These are phyloP conservation scores for Lithospermum erythrorhizon DNA, from an alignment of 257 asterid species.

Conservation along the genomic window DNA sequence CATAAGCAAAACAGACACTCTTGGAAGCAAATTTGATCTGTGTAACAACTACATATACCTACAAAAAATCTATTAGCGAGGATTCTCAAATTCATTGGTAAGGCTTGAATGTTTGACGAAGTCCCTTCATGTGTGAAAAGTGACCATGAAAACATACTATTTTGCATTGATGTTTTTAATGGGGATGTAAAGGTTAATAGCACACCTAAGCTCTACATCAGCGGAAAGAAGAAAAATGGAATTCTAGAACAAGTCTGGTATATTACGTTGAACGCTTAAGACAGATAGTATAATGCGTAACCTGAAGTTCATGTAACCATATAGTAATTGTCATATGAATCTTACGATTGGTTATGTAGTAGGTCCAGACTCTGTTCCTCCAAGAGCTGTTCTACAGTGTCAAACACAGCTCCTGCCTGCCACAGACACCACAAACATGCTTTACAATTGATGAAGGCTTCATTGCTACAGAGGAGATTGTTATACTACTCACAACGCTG, in stretches of 20 bases:
- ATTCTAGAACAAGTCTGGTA: too few species aligned
- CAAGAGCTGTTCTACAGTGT: constrained; percentile 65
- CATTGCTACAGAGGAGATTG: neutral
- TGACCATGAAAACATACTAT: too few species aligned
- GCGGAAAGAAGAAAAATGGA: too few species aligned
- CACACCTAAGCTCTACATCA: too few species aligned
- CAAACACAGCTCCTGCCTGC: constrained; percentile 53
- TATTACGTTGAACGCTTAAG: too few species aligned
- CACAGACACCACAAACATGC: neutral
- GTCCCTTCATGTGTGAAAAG: neutral
- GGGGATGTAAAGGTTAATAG: too few species aligned
- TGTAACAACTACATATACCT: too few species aligned
- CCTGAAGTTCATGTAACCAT: neutral
- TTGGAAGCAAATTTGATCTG: too few species aligned
- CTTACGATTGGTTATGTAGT: constrained; percentile 38
- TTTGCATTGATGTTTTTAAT: neutral
- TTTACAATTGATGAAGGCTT: neutral
- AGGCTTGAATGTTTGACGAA: neutral
- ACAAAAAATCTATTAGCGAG: too few species aligned
- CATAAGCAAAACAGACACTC: neutral
- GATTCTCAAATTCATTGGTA: too few species aligned
- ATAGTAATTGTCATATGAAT: constrained; percentile 1
- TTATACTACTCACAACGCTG: neutral
- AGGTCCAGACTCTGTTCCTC: constrained; percentile 68
- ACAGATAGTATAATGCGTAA: neutral